Evolutionary conservation across 306 rosid genomes (phyloP).

Genomic region (Prunus dulcis): DNA sequence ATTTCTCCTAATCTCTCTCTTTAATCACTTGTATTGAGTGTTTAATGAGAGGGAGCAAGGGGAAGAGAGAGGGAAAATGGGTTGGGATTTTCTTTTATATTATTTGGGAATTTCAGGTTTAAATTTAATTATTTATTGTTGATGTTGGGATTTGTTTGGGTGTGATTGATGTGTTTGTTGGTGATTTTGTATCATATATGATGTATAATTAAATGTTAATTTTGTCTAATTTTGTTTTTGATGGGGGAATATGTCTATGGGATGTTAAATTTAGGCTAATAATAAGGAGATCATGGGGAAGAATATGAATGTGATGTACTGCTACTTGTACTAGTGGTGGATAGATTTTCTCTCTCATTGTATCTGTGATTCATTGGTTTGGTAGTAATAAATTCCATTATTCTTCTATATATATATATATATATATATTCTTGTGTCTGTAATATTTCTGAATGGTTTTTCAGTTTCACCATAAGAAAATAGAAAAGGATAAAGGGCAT

Average conservation of each 20-base stretch:
- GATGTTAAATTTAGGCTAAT: conserved; percentile 11
- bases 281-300: conserved; percentile 3
- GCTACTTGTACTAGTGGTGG: conserved; percentile 2
- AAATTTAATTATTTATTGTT: conserved; percentile 18
- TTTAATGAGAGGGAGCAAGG: too few relatives aligned
- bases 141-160: conserved; percentile 12
- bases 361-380: conserved; percentile 22
- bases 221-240: not conserved
- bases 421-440: too few relatives aligned
- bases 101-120: conserved; percentile 10
- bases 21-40: too few relatives aligned
- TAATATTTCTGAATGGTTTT: too few relatives aligned
- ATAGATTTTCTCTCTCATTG: conserved; percentile 11
- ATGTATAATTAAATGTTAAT: conserved; percentile 6
- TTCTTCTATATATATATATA: too few relatives aligned
- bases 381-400: conserved; percentile 26
- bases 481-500: too few relatives aligned
- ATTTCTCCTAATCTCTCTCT: too few relatives aligned
- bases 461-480: too few relatives aligned
- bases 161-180: conserved; percentile 23
- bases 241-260: not conserved
- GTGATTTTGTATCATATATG: conserved; percentile 14
- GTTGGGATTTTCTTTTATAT: not conserved
- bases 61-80: not conserved
- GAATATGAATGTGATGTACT: not conserved